Percentiles rank a stretch among this genome's conserved stretches.
phyloP scores from a whole-genome alignment of 768 basidiomycete genomes.

The Boletus speciosus region DNA sequence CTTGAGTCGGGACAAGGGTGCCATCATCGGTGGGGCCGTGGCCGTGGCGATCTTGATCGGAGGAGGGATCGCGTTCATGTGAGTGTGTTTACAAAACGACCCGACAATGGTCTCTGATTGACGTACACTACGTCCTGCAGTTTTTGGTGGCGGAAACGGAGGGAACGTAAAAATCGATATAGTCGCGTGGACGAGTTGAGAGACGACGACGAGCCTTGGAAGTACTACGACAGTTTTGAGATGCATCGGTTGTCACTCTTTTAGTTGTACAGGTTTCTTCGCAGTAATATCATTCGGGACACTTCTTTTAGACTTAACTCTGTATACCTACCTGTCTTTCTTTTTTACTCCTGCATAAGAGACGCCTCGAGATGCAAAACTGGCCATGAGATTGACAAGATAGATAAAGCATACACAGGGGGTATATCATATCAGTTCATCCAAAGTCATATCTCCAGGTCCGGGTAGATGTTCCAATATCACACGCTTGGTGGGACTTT shows the following conservation, averaged over 20 bases:
- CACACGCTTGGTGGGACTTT: constrained; percentile 14
- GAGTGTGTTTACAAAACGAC: constrained; percentile 9
- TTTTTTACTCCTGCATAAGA: background rate
- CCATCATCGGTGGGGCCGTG: constrained; percentile 46
- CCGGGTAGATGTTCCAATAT: constrained; percentile 35
- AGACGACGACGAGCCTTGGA: constrained; percentile 32
- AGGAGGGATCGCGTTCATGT: constrained; percentile 35
- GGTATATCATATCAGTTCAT: constrained; percentile 38
- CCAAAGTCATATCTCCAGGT: constrained; percentile 50
- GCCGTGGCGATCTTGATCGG: constrained; percentile 42
- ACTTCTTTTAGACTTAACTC: background rate
- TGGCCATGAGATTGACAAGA: constrained; percentile 1
- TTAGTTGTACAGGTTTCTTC: background rate
- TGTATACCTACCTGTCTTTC: background rate
- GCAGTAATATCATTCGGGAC: background rate
- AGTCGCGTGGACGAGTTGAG: constrained; percentile 25
- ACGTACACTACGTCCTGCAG: constrained; percentile 3
- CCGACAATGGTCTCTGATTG: background rate
- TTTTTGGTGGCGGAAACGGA: constrained; percentile 30
- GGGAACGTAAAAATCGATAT: constrained; percentile 20
- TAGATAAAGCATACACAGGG: constrained; percentile 14
- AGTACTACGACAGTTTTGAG: constrained; percentile 23
- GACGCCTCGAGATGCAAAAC: background rate
- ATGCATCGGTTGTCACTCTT: constrained; percentile 7
- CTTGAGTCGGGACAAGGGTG: constrained; percentile 42